Conservation (phyloP, 140 eudicot genomes). For the Bidens hawaiensis region DNA sequence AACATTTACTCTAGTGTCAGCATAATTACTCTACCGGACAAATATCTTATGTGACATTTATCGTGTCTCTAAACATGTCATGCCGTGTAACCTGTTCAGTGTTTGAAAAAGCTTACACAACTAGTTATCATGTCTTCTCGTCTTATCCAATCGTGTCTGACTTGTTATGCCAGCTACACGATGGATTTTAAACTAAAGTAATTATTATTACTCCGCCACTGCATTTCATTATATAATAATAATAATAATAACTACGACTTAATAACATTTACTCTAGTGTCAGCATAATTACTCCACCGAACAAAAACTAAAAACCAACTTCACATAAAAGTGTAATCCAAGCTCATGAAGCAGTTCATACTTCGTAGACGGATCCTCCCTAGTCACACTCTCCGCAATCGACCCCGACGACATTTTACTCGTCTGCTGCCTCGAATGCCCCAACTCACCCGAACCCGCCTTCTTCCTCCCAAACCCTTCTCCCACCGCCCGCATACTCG, state of each 20-base stretch:
- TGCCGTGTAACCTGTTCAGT: too few species aligned
- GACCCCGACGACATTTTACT: slow-evolving; percentile 82
- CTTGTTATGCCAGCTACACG: too few species aligned
- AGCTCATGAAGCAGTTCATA: slow-evolving; percentile 93
- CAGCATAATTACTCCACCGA: neutral
- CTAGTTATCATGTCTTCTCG: too few species aligned
- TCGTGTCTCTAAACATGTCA: too few species aligned
- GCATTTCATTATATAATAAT: too few species aligned
- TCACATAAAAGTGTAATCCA: slow-evolving; percentile 31
- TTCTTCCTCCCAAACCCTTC: slow-evolving; percentile 61
- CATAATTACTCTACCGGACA: too few species aligned
- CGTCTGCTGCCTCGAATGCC: slow-evolving; percentile 40
- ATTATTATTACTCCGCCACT: too few species aligned
- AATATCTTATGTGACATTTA: too few species aligned
- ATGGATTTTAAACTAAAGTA: too few species aligned
- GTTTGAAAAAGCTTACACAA: too few species aligned
- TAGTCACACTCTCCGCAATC: slow-evolving; percentile 72
- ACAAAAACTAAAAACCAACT: too few species aligned
- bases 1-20: neutral
- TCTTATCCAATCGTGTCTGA: too few species aligned
- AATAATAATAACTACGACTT: neutral
- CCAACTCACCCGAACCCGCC: slow-evolving; percentile 32
- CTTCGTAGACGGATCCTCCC: slow-evolving; percentile 93
- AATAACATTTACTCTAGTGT: neutral
- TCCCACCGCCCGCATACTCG: slow-evolving; percentile 81